Conservation (phyloP, 2,329 filamentous ascomycete species). For the Fonsecaea multimorphosa region DNA sequence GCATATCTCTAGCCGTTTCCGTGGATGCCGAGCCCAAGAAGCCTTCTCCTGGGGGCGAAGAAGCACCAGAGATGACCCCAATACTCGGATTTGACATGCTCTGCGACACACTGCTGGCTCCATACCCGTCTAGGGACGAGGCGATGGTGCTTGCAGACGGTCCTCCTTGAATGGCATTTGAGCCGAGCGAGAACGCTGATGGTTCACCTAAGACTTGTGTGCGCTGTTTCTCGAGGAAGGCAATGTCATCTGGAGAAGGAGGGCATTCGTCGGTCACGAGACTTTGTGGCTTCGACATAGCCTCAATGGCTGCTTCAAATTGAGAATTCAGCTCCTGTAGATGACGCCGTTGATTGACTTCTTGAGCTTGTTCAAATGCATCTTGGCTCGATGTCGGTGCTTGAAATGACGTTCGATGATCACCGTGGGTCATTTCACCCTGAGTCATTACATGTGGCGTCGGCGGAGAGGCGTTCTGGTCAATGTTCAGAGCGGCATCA, state of each 20-base stretch:
- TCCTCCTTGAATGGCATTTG: conserved; percentile 25
- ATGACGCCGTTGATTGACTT: conserved; percentile 40
- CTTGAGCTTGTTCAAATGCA: conserved; percentile 41
- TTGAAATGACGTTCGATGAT: conserved; percentile 23
- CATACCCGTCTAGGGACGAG: conserved; percentile 54
- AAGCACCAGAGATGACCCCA: conserved; percentile 54
- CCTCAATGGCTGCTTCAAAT: conserved; percentile 26
- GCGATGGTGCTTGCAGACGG: conserved; percentile 55
- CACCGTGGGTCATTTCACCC: conserved; percentile 8
- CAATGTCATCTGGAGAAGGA: conserved; percentile 43
- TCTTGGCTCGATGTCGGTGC: conserved; percentile 36
- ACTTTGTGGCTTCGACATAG: conserved; percentile 18
- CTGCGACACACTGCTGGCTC: conserved; percentile 54
- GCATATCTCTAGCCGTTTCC: conserved; percentile 18
- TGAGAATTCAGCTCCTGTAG: conserved; percentile 37
- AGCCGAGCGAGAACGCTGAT: conserved; percentile 21
- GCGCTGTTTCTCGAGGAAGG: conserved; percentile 29
- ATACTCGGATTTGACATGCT: conserved; percentile 56
- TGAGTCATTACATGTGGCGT: conserved; percentile 12
- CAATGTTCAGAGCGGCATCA: conserved; percentile 23
- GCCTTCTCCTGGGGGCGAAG: conserved; percentile 52
- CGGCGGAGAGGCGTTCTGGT: conserved; percentile 24
- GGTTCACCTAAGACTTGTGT: conserved; percentile 20
- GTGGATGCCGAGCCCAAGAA: conserved; percentile 45
- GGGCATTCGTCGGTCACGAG: conserved; percentile 37